Base-by-base conservation (phyloP, 169 alveolate genomes). In the Pseudocohnilembus persalinus region DNA sequence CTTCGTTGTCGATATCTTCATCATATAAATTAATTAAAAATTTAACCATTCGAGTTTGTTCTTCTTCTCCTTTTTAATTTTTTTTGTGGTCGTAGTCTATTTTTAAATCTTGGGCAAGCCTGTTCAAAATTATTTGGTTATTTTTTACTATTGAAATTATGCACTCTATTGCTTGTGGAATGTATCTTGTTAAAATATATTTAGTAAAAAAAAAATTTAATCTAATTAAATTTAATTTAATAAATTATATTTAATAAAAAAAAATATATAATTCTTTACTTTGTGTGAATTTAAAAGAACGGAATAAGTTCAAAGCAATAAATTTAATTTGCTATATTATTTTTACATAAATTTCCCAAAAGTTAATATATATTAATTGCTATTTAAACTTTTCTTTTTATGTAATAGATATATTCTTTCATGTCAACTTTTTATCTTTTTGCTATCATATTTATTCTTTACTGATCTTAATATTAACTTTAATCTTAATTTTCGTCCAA, bases 1-100 rank as follows among this genome's bases (percentile, higher is more conserved):
- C 0, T 27, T 77, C 32, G 27, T 81, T 82, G 0, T 73, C 64
- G 72, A 76, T 72, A 80, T 86, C 90, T 73, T 49, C 49, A 15
- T 86, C 81, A 76, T 86, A 86, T 27, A 86, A n/a, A n/a, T 86
- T 86, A 25, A 86, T 86, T 31, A 86, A 29, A n/a, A 86, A 73
- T 33, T 86, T 86, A 28, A 81, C 79, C 64, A 79, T 32, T 30
- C 76, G 29, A 32, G 65, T 73, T 15, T 85, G 27, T 1, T 34
- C 29, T 34, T 31, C 30, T 1, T 86, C 29, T 20, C 28, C 75
- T 64, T 79, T 82, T 0, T 74, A 64, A 30, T 31, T 49, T 29
- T 63, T 79, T 79, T 79, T 73, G 30, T 79, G 64, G 0, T 79
- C 84, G 29, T 35, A 79, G 28, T 79, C 87, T 28, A 86, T 86